Percentiles rank a stretch among this genome's conserved stretches.
phyloP scores from a whole-genome alignment of 257 asterid species.

The Parsonsia alboflavescens region DNA sequence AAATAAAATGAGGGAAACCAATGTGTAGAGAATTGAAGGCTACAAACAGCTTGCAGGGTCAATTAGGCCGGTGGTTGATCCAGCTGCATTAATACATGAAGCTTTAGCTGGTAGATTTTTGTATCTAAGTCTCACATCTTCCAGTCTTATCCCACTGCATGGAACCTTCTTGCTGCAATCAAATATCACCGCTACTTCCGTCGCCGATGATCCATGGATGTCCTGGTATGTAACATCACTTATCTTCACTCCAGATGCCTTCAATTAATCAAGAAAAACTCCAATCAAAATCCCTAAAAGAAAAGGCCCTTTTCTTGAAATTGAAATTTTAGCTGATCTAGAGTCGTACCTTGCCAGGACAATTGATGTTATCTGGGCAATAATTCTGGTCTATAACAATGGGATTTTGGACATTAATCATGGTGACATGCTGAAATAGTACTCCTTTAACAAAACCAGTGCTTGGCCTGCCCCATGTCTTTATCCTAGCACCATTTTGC shows the following conservation, averaged over 20 bases:
- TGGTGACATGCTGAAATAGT: slow-evolving; percentile 40
- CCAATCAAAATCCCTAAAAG: not conserved
- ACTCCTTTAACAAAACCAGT: slow-evolving; percentile 46
- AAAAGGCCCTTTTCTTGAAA: not conserved
- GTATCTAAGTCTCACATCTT: slow-evolving; percentile 37
- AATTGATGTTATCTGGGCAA: slow-evolving; percentile 39
- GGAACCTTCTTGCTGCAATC: slow-evolving; percentile 56
- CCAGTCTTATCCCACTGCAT: slow-evolving; percentile 36
- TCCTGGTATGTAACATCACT: slow-evolving; percentile 45
- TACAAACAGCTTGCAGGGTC: slow-evolving; percentile 47
- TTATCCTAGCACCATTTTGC: slow-evolving; percentile 52
- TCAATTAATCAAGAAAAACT: not conserved
- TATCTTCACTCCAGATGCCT: slow-evolving; percentile 57
- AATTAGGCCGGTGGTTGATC: slow-evolving; percentile 32
- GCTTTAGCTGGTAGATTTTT: slow-evolving; percentile 29
- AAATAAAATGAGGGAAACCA: too few relatives aligned
- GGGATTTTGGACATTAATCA: slow-evolving; percentile 57
- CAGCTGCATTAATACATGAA: slow-evolving; percentile 45
- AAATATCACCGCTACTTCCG: slow-evolving; percentile 52
- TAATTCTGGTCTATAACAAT: slow-evolving; percentile 65
- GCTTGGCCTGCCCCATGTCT: slow-evolving; percentile 65
- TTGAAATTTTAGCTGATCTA: not conserved
- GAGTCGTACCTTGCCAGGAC: slow-evolving; percentile 47
- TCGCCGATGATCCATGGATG: slow-evolving; percentile 58
- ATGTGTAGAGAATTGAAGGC: not conserved